These are phyloP conservation scores for Bipolaris sorokiniana DNA, from an alignment of 2,329 filamentous ascomycete species.

Conservation along the genomic window DNA sequence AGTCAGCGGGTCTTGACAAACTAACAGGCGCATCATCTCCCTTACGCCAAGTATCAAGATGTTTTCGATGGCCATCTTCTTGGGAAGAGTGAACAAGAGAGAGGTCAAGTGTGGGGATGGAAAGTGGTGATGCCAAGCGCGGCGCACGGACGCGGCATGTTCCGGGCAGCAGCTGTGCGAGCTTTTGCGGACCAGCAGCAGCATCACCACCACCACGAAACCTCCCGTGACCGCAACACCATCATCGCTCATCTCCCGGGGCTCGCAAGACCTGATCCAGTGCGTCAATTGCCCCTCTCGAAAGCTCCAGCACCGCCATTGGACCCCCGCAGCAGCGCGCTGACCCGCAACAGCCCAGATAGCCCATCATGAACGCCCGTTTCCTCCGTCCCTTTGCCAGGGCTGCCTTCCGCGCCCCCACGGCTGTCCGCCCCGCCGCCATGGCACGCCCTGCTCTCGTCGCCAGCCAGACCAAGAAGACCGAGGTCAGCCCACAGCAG, in stretches of 20 bases:
- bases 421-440: constrained; percentile 41
- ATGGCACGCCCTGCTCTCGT: constrained; percentile 47
- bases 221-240: constrained; percentile 37
- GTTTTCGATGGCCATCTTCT: constrained; percentile 29
- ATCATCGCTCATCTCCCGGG: constrained; percentile 45
- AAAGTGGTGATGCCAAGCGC: constrained; percentile 18
- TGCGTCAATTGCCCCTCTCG: constrained; percentile 36
- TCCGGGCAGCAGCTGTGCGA: constrained; percentile 31
- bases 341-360: constrained; percentile 38
- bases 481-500: constrained; percentile 40
- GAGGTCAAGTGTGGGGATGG: background rate
- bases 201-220: constrained; percentile 28
- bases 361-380: constrained; percentile 52
- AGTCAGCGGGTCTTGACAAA: constrained; percentile 8
- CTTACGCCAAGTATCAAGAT: constrained; percentile 38
- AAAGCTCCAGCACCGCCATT: constrained; percentile 35
- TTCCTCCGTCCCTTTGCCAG: constrained; percentile 51
- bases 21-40: background rate
- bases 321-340: constrained; percentile 33
- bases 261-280: constrained; percentile 34
- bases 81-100: background rate
- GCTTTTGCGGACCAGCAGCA: constrained; percentile 39
- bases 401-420: constrained; percentile 49
- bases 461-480: constrained; percentile 47
- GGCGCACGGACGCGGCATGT: constrained; percentile 31